Evolutionary conservation across 208 protist species (phyloP).

Genomic region (Acanthamoeba culbertsoni): DNA sequence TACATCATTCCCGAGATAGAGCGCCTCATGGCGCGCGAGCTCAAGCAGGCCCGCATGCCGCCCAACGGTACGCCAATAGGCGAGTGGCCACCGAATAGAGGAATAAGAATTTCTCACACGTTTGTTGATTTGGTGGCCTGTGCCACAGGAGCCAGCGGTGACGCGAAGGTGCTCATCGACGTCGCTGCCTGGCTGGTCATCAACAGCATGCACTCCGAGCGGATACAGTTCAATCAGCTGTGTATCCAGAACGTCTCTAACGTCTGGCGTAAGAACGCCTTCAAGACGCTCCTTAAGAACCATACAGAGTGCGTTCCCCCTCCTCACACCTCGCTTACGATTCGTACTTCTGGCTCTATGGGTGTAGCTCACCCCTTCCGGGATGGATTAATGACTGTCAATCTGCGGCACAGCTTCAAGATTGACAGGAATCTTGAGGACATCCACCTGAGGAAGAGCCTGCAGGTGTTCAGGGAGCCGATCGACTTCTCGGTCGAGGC

Average conservation of each 20-base stretch:
- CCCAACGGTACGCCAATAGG: background rate
- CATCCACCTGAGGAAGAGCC: background rate
- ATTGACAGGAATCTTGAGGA: conserved; percentile 34
- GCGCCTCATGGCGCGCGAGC: conserved; percentile 80
- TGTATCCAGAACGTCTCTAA: conserved; percentile 90
- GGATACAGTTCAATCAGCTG: conserved; percentile 86
- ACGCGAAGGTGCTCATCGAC: conserved; percentile 80
- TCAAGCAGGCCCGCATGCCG: conserved; percentile 66
- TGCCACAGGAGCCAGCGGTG: background rate
- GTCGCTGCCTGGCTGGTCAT: conserved; percentile 90
- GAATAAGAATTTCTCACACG: background rate
- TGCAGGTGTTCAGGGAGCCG: conserved; percentile 66
- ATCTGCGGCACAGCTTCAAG: background rate
- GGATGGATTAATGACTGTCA: too few species aligned
- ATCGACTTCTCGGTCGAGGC: conserved; percentile 70
- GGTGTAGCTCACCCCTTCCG: too few species aligned
- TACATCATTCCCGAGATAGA: conserved; percentile 93
- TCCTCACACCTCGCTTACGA: background rate
- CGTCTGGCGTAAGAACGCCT: conserved; percentile 89
- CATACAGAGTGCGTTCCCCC: background rate
- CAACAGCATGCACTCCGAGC: conserved; percentile 89
- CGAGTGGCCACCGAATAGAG: background rate
- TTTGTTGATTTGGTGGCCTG: background rate
- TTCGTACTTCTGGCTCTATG: background rate
- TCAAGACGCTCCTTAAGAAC: conserved; percentile 83